Evolutionary conservation across 805 yeast genomes (phyloP).

Genomic region (Yamadazyma scolyti): DNA sequence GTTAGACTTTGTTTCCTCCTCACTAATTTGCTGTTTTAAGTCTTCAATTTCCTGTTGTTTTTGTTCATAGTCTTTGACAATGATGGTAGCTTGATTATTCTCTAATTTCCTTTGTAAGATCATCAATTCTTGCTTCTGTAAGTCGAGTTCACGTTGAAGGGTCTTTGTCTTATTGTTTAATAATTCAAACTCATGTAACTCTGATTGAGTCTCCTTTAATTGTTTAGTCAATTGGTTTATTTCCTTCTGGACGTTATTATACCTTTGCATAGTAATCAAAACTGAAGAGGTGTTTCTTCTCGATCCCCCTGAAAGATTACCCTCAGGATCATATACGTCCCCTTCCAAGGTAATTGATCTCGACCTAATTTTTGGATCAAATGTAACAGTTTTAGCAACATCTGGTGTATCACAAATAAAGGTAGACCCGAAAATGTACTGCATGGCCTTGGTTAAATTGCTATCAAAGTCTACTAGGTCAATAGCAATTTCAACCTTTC

Average conservation of each 20-base stretch:
- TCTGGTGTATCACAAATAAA: slow-evolving; percentile 83
- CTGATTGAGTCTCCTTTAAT: slow-evolving; percentile 34
- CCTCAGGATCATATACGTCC: slow-evolving; percentile 93
- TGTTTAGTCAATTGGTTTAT: slow-evolving; percentile 41
- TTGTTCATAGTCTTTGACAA: slow-evolving; percentile 48
- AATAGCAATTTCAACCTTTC: slow-evolving; percentile 84
- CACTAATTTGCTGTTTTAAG: slow-evolving; percentile 35
- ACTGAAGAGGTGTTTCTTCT: slow-evolving; percentile 57
- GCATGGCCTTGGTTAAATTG: slow-evolving; percentile 78
- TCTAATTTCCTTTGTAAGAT: slow-evolving; percentile 52
- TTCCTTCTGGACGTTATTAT: slow-evolving; percentile 43
- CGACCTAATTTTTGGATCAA: slow-evolving; percentile 73
- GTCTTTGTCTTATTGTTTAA: slow-evolving; percentile 48
- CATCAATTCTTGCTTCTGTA: slow-evolving; percentile 57
- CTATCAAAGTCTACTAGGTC: slow-evolving; percentile 71
- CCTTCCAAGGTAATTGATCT: slow-evolving; percentile 90
- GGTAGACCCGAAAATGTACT: slow-evolving; percentile 87
- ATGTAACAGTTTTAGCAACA: slow-evolving; percentile 85
- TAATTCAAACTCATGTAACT: slow-evolving; percentile 39
- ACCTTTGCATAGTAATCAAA: slow-evolving; percentile 62
- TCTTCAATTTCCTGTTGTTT: slow-evolving; percentile 43
- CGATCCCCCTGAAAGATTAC: slow-evolving; percentile 95
- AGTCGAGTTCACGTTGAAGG: slow-evolving; percentile 55
- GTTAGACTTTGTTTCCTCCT: slow-evolving; percentile 26
- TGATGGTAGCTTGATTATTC: slow-evolving; percentile 52